Percentiles rank a stretch among this genome's conserved stretches.
phyloP scores from a whole-genome alignment of 2,329 filamentous ascomycete species.

The Ascochyta pisi region DNA sequence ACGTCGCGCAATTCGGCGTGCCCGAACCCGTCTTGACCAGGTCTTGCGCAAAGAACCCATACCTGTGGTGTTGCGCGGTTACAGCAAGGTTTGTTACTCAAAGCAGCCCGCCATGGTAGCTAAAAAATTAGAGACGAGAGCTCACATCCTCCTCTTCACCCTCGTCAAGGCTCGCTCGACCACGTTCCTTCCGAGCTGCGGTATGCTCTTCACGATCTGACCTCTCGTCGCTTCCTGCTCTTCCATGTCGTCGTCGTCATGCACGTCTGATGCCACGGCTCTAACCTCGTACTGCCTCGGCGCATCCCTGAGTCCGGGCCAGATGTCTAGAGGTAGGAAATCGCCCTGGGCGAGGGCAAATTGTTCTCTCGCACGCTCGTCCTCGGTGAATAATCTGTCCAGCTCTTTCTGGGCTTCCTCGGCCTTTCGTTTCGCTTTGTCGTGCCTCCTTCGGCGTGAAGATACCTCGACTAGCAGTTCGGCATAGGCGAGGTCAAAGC shows the following conservation, averaged over 20 bases:
- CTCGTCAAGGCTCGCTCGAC: constrained; percentile 45
- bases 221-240: constrained; percentile 22
- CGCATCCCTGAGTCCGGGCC: constrained; percentile 65
- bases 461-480: constrained; percentile 84
- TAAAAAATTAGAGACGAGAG: too few species aligned
- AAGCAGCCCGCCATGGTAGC: too few species aligned
- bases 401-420: constrained; percentile 79
- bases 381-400: constrained; percentile 74
- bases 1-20: not conserved
- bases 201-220: constrained; percentile 39
- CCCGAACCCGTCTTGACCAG: too few species aligned
- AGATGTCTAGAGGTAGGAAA: constrained; percentile 85
- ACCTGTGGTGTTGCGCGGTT: too few species aligned
- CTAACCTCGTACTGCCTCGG: constrained; percentile 45
- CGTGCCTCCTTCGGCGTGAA: constrained; percentile 74
- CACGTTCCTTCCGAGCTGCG: constrained; percentile 43
- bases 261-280: constrained; percentile 23
- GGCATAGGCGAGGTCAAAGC: constrained; percentile 84
- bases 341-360: constrained; percentile 86
- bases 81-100: too few species aligned
- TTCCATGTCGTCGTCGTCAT: constrained; percentile 23
- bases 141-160: constrained; percentile 46
- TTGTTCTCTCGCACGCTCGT: constrained; percentile 73
- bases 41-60: too few species aligned
- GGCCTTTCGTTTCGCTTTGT: constrained; percentile 75